These are phyloP conservation scores for Candida glaebosa DNA, from an alignment of 805 yeast species.

Conservation along the genomic window DNA sequence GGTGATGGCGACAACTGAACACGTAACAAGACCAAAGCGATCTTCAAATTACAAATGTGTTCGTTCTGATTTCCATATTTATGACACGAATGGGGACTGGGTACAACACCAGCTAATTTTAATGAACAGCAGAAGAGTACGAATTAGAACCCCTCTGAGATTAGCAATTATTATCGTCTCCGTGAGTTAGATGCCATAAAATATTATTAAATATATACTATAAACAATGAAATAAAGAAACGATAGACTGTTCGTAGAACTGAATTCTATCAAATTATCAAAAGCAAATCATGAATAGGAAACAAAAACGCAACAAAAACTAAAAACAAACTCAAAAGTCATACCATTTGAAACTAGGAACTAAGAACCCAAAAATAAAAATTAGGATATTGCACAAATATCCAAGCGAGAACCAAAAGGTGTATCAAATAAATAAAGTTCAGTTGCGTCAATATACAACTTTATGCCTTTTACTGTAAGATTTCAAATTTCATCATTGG, in stretches of 20 bases:
- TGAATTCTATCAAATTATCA: background rate
- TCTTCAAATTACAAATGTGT: no score
- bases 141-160: no score
- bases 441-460: background rate
- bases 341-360: conserved; percentile 4
- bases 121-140: no score
- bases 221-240: conserved; percentile 1
- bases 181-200: background rate
- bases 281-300: background rate
- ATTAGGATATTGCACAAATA: conserved; percentile 1
- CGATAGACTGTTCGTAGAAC: background rate
- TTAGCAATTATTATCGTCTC: background rate
- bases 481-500: conserved; percentile 2
- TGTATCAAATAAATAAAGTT: conserved; percentile 3
- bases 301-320: background rate
- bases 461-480: background rate
- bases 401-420: conserved; percentile 4
- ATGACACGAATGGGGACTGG: no score
- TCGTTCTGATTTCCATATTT: no score
- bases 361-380: background rate
- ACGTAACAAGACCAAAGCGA: no score
- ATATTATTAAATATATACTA: conserved; percentile 3
- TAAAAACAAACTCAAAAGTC: background rate
- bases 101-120: no score
- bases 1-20: no score